A percentile compares a stretch with the other conserved stretches of the same genome.
Conservation (phyloP, 202 grass and related monocot genomes). For the Thinopyrum obtusiflorum region DNA sequence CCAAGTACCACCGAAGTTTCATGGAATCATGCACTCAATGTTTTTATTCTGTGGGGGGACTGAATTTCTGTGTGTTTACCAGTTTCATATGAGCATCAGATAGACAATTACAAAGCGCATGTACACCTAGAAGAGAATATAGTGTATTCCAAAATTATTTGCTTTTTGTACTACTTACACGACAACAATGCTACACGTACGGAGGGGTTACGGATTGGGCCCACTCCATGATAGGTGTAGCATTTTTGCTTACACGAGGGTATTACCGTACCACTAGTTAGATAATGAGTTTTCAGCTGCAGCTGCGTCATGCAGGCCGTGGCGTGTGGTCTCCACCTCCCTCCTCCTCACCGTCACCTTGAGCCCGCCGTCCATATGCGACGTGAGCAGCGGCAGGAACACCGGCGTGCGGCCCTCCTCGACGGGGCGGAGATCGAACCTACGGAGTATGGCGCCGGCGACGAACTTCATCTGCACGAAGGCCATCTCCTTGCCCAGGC, state of each 20-base stretch:
- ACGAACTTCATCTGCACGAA: constrained; percentile 98
- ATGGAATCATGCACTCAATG: neutral
- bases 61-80: neutral
- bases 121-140: no score
- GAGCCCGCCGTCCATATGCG: constrained; percentile 82
- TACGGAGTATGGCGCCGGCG: constrained; percentile 55
- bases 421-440: constrained; percentile 52
- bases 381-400: constrained; percentile 71
- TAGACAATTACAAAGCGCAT: no score
- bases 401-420: constrained; percentile 42
- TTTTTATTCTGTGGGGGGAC: neutral
- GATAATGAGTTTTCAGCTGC: neutral
- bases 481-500: constrained; percentile 93
- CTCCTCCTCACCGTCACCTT: constrained; percentile 48
- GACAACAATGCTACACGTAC: no score
- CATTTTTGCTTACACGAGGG: no score
- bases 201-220: no score
- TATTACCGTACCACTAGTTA: neutral
- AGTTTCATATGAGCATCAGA: constrained; percentile 27
- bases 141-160: constrained; percentile 16
- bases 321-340: neutral
- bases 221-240: no score
- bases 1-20: neutral
- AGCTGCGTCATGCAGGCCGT: neutral
- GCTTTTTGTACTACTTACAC: no score